Base-by-base conservation (phyloP, 257 asterid genomes). In the Solanum appendiculatum region DNA sequence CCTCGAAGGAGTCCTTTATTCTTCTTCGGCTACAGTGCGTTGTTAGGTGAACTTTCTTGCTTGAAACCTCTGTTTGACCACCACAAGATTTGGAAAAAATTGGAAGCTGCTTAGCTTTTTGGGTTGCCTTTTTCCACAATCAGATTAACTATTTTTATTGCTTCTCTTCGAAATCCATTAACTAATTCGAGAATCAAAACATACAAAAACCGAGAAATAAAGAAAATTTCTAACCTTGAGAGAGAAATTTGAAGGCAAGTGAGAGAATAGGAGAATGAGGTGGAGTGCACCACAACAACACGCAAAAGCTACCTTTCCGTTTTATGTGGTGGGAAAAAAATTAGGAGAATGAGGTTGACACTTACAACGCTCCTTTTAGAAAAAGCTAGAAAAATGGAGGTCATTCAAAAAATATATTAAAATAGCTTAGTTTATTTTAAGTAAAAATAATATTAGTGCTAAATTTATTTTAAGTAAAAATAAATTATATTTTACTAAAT, bases 201-300 rank as follows among this genome's bases (percentile, higher is more conserved):
- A 3, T 0, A 64, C 21, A 27, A 31, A 31, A 20, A 0, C 14
- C 15, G 25, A 25, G 1, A 77, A 15, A 25, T 44, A 0, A 5
- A 42, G 0, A 58, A 42, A 18, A 13, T 5, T 9, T 80, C 85
- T 37, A 37, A 84, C 86, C 86, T 84, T 84, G 63, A 84, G 5
- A 18, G 39, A 84, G 40, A 36, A 13, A 39, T 14, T 39, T 64
- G 80, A 84, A 58, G 20, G 29, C 27, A 21, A 37, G 8, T 44
- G 8, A 63, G 23, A 60, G 33, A 34, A 11, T 2, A 5, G 9
- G 2, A 2, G 31, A 5, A 84, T 27, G 27, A 68, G 31, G 58
- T 84, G 74, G 25, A 64, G 60, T 31, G 23, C 34, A 84, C 80
- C 80, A 60, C 64, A 29, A 25, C 80, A 44, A 69, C 86, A 84